Percentiles rank a stretch among this genome's conserved stretches.
These are phyloP conservation scores for Emmonsia crescens DNA, from an alignment of 2,329 filamentous ascomycete genomes.

Conservation along the genomic window DNA sequence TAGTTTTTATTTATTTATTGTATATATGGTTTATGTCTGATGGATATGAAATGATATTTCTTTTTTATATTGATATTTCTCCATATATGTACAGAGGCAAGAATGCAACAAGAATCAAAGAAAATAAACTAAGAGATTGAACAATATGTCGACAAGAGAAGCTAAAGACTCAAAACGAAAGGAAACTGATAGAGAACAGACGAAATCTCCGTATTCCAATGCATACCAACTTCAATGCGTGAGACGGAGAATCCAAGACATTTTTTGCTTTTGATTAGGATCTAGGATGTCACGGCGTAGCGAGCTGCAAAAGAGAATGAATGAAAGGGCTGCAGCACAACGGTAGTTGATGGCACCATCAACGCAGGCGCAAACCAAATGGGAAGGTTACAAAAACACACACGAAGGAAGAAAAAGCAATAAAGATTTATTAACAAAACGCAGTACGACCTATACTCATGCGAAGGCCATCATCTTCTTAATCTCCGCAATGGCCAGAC, in stretches of 20 bases:
- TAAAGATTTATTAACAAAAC: constrained; percentile 6
- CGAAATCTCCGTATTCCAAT: constrained; percentile 7
- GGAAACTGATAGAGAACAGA: neutral
- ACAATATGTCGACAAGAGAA: neutral
- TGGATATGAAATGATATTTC: neutral
- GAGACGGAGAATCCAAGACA: neutral
- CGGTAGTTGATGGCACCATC: neutral
- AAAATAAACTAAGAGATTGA: neutral
- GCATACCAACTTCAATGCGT: neutral
- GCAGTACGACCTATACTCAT: constrained; percentile 5
- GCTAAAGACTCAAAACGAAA: constrained; percentile 2
- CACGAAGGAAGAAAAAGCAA: too few species aligned
- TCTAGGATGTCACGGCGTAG: neutral
- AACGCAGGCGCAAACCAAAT: neutral
- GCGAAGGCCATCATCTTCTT: constrained; percentile 80
- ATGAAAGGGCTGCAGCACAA: neutral
- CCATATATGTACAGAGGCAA: constrained; percentile 3
- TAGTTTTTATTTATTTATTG: neutral
- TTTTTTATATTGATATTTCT: neutral
- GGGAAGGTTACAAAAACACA: neutral
- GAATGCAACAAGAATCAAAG: neutral
- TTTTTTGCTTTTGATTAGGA: neutral
- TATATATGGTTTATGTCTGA: too few species aligned
- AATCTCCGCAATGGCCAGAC: constrained; percentile 89
- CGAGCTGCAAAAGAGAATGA: neutral